Evolutionary conservation across 2,329 filamentous ascomycete genomes (phyloP).

Genomic region (Huntiella savannae): DNA sequence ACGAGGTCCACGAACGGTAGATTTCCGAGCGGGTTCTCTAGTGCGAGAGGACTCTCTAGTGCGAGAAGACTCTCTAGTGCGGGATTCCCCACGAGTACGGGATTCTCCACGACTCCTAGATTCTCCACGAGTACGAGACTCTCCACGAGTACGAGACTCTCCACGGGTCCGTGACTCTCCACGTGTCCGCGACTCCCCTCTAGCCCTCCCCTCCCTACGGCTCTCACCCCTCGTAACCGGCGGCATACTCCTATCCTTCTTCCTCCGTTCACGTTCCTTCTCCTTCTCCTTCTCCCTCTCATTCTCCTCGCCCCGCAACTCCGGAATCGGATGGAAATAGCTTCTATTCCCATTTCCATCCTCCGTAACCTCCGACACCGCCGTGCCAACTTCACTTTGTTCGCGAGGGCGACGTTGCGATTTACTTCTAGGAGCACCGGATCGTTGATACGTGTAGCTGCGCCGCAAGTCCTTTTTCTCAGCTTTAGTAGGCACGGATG

Average conservation of each 20-base stretch:
- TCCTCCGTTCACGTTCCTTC: no score
- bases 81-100: slow-evolving; percentile 1
- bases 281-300: no score
- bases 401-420: slow-evolving; percentile 15
- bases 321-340: slow-evolving; percentile 36
- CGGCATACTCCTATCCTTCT: slow-evolving; percentile 14
- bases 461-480: slow-evolving; percentile 18
- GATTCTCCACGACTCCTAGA: not conserved
- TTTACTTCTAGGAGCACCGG: slow-evolving; percentile 13
- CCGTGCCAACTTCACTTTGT: slow-evolving; percentile 14
- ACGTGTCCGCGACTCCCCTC: slow-evolving; percentile 6
- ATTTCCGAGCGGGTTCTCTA: no score
- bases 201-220: slow-evolving; percentile 12
- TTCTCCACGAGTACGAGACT: slow-evolving; percentile 1
- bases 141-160: slow-evolving; percentile 2
- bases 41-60: not conserved
- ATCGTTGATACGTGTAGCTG: slow-evolving; percentile 35
- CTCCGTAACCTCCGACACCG: slow-evolving; percentile 12
- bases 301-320: slow-evolving; percentile 18
- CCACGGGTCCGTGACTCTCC: slow-evolving; percentile 5
- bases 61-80: not conserved
- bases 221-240: slow-evolving; percentile 12
- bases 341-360: slow-evolving; percentile 38
- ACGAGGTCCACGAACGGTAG: no score
- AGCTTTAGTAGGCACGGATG: not conserved